phyloP scores from a whole-genome alignment of 805 yeast species.

The Candida verbasci region DNA sequence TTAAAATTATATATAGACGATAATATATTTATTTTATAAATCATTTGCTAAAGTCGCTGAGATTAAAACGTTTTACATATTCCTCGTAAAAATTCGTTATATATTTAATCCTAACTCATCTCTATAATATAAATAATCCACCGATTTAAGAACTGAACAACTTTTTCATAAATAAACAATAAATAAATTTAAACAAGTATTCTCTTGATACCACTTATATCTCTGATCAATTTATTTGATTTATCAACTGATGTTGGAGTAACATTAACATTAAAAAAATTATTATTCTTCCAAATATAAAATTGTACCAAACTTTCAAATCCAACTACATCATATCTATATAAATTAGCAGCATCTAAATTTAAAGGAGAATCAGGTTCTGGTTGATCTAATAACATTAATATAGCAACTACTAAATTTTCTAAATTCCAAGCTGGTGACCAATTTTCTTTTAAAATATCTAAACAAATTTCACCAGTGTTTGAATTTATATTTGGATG shows the following conservation, averaged over 20 bases:
- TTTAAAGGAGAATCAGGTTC: constrained; percentile 72
- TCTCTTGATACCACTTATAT: constrained; percentile 7
- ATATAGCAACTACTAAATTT: constrained; percentile 52
- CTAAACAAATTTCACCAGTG: constrained; percentile 69
- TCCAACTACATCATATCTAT: constrained; percentile 38
- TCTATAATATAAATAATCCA: no score
- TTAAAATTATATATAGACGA: not conserved
- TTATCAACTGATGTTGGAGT: constrained; percentile 5
- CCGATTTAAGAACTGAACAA: no score
- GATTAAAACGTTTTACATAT: no score
- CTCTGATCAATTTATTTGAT: constrained; percentile 7
- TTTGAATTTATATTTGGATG: constrained; percentile 38
- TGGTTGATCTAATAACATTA: constrained; percentile 56
- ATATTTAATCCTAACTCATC: no score
- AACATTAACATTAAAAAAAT: constrained; percentile 14
- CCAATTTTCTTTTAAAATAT: constrained; percentile 61
- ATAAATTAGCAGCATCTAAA: constrained; percentile 62
- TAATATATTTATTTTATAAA: not conserved
- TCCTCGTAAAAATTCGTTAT: no score
- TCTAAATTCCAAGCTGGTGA: constrained; percentile 70
- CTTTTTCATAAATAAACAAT: no score
- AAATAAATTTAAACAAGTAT: no score
- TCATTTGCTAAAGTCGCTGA: no score
- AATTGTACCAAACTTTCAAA: constrained; percentile 39
- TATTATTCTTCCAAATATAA: constrained; percentile 35